Evolutionary conservation across 306 rosid genomes (phyloP).

Genomic region (Prunus padus): DNA sequence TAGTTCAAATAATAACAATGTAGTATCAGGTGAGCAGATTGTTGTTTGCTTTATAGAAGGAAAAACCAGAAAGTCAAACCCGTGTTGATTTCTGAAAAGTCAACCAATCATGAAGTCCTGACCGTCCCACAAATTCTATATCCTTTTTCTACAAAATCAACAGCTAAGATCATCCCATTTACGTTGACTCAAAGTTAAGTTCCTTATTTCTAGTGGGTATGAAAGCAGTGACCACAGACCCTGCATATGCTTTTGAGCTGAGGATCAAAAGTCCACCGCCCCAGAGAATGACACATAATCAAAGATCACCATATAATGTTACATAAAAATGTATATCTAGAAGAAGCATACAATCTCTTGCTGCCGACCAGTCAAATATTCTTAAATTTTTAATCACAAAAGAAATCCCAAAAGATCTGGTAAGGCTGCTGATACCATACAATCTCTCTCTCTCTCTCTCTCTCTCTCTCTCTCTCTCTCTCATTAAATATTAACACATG

Average conservation of each 20-base stretch:
- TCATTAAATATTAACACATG: background rate
- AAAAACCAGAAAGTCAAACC: constrained; percentile 23
- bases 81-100: constrained; percentile 18
- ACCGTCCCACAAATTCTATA: constrained; percentile 8
- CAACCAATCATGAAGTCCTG: constrained; percentile 35
- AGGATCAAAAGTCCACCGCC: constrained; percentile 15
- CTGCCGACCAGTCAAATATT: constrained; percentile 25
- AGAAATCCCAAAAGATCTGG: constrained; percentile 66
- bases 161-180: constrained; percentile 6
- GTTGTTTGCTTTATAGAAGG: constrained; percentile 19
- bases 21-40: constrained; percentile 14
- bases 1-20: background rate
- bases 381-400: constrained; percentile 24
- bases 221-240: constrained; percentile 1
- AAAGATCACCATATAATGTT: background rate
- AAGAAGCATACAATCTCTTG: constrained; percentile 13
- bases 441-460: no score
- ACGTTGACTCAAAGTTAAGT: constrained; percentile 15
- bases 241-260: constrained; percentile 16
- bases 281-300: constrained; percentile 36
- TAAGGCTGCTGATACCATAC: constrained; percentile 3
- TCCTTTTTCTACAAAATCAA: constrained; percentile 5
- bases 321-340: background rate
- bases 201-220: background rate
- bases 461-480: no score